Evolutionary conservation across 495 filamentous ascomycete species (phyloP).

Genomic region (Aspergillus funiculosus): DNA sequence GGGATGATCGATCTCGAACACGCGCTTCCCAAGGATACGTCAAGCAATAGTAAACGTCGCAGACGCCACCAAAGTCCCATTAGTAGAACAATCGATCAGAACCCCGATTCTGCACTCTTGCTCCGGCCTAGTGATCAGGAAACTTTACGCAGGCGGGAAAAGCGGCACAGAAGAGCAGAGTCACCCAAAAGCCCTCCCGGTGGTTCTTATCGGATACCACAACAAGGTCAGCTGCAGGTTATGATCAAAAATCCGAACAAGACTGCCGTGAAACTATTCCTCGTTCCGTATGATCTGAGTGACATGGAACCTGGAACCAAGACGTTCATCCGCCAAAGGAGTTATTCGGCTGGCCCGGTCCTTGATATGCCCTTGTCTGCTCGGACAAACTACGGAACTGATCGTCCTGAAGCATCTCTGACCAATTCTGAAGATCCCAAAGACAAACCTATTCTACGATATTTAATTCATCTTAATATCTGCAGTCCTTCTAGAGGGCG

Average conservation of each 20-base stretch:
- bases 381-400: conserved; percentile 45
- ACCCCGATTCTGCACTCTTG: conserved; percentile 10
- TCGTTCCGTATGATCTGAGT: conserved; percentile 90
- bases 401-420: conserved; percentile 36
- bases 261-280: conserved; percentile 89
- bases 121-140: conserved; percentile 20
- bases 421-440: conserved; percentile 42
- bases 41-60: conserved; percentile 36
- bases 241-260: conserved; percentile 97
- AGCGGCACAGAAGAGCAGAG: conserved; percentile 55
- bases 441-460: conserved; percentile 77
- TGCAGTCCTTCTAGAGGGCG: conserved; percentile 80
- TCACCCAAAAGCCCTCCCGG: conserved; percentile 70
- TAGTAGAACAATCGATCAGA: conserved; percentile 18
- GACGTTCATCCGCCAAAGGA: conserved; percentile 93
- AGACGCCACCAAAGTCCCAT: conserved; percentile 45
- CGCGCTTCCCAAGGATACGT: conserved; percentile 48
- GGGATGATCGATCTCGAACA: conserved; percentile 90
- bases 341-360: conserved; percentile 83
- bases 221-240: conserved; percentile 93
- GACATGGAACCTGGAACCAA: conserved; percentile 95
- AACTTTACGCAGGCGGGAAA: conserved; percentile 36
- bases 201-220: conserved; percentile 89
- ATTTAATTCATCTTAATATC: conserved; percentile 91
- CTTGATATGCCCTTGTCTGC: conserved; percentile 59